Evolutionary conservation across 352 stramenopile species (phyloP), one percentile per base, ranked within the genome.

Genomic region (Phytophthora syringae): DNA sequence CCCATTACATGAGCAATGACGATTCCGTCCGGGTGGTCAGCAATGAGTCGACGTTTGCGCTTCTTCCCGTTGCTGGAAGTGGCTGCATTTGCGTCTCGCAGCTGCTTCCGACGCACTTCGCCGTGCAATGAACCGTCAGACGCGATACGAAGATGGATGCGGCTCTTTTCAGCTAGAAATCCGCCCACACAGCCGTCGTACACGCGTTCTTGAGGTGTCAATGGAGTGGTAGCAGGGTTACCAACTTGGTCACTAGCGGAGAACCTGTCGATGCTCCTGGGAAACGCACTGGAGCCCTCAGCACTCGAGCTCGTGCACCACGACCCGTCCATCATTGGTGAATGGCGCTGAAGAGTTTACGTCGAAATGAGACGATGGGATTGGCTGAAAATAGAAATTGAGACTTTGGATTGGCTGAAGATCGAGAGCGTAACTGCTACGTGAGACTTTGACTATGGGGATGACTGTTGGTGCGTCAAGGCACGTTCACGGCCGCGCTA

Each of bases 101-200:
- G 49, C 44, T 64, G 52, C 36, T 65, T 67, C 28, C 43, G 77
- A 28, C 72, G 62, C 10, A 83, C 67, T 59, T 84, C 57, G 27
- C 81, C 81, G 22, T 68, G 70, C 18, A 90, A 28, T 21, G 48
- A 55, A 18, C 67, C 71, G 53, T 86, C 70, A 25, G 60, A 37
- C 40, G 70, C 47, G 25, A 92, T 79, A 6, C 67, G 72, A 28
- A 92, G 20, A 12, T 71, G 59, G 21, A 92, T 63, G 24, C 72
- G 64, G 45, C 69, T 78, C 21, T 53, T 57, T 2, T 76, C 71
- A 22, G 66, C 53, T 52, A 84, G 27, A 50, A 84, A 79, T 0
- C 73, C 76, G 44, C 77, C 74, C 32, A 89, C 56, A 62, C 47
- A 62, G n/a, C 83, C 83, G 18, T 79, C 79, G 54, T 78, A 89